phyloP scores from a whole-genome alignment of 2,329 filamentous ascomycete genomes.

The Phialophora chinensis region DNA sequence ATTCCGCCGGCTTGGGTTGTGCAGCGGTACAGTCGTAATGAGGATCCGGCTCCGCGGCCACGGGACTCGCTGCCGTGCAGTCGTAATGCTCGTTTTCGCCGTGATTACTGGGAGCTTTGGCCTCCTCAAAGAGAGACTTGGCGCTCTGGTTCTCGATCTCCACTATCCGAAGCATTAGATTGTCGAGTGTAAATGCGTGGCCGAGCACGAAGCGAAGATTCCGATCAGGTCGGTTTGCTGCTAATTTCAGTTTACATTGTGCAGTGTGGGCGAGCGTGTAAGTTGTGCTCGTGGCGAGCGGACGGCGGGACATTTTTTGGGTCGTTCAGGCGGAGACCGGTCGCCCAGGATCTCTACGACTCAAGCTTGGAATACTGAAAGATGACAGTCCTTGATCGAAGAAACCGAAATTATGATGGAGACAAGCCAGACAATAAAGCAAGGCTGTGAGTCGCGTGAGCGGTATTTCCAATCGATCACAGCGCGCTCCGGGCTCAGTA shows the following conservation, averaged over 20 bases:
- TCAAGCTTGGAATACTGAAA: not conserved
- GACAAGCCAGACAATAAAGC: not conserved
- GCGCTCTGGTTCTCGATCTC: conserved; percentile 37
- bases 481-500: conserved; percentile 8
- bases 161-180: conserved; percentile 37
- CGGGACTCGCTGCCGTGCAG: conserved; percentile 23
- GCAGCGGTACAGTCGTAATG: conserved; percentile 24
- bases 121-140: conserved; percentile 28
- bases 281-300: conserved; percentile 25
- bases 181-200: conserved; percentile 38
- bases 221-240: conserved; percentile 36
- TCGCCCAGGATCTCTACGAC: not conserved
- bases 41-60: conserved; percentile 17
- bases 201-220: conserved; percentile 38
- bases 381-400: not conserved
- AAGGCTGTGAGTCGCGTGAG: conserved; percentile 5
- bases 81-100: conserved; percentile 27
- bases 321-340: not conserved
- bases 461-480: conserved; percentile 7
- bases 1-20: conserved; percentile 9
- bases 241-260: conserved; percentile 36
- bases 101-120: conserved; percentile 22
- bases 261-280: conserved; percentile 38
- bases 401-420: not conserved
- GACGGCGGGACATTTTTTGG: conserved; percentile 22